Conservation (phyloP, 1,284 basidiomycete species). For the Cutaneotrichosporon cavernicola region DNA sequence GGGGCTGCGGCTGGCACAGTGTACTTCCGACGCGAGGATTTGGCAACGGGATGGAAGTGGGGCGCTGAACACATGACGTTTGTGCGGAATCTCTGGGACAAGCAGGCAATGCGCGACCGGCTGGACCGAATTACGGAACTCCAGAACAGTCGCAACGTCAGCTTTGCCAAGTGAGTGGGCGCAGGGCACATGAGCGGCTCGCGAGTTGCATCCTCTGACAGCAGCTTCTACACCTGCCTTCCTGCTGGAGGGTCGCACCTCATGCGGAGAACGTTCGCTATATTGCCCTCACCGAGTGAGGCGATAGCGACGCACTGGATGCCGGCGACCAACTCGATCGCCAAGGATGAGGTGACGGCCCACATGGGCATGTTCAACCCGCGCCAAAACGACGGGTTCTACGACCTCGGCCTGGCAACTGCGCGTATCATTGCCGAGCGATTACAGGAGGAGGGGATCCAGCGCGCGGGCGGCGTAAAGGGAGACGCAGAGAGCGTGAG, state of each 20-base stretch:
- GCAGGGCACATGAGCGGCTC: background rate
- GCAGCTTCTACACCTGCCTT: slow-evolving; percentile 72
- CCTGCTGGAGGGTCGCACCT: slow-evolving; percentile 61
- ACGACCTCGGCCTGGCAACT: slow-evolving; percentile 71
- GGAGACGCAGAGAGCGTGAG: slow-evolving; percentile 9
- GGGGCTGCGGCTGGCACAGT: slow-evolving; percentile 81
- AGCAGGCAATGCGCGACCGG: slow-evolving; percentile 63
- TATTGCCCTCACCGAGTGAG: slow-evolving; percentile 64
- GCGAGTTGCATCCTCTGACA: slow-evolving; percentile 5
- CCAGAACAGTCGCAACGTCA: slow-evolving; percentile 57
- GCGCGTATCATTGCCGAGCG: slow-evolving; percentile 51
- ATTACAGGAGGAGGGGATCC: slow-evolving; percentile 45
- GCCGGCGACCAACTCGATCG: slow-evolving; percentile 65
- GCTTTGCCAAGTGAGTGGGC: slow-evolving; percentile 69
- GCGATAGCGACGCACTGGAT: slow-evolving; percentile 61
- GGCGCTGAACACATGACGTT: slow-evolving; percentile 87
- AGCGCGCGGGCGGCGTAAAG: background rate
- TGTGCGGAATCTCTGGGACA: slow-evolving; percentile 83
- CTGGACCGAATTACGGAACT: slow-evolving; percentile 64
- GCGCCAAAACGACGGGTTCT: slow-evolving; percentile 83
- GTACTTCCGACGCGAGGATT: slow-evolving; percentile 69
- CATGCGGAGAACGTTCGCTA: slow-evolving; percentile 68
- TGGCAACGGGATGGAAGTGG: slow-evolving; percentile 71
- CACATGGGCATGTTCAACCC: slow-evolving; percentile 86
- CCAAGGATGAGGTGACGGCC: slow-evolving; percentile 76